Conservation (phyloP, 2,329 filamentous ascomycete species). For the Sarocladium brachiariae region DNA sequence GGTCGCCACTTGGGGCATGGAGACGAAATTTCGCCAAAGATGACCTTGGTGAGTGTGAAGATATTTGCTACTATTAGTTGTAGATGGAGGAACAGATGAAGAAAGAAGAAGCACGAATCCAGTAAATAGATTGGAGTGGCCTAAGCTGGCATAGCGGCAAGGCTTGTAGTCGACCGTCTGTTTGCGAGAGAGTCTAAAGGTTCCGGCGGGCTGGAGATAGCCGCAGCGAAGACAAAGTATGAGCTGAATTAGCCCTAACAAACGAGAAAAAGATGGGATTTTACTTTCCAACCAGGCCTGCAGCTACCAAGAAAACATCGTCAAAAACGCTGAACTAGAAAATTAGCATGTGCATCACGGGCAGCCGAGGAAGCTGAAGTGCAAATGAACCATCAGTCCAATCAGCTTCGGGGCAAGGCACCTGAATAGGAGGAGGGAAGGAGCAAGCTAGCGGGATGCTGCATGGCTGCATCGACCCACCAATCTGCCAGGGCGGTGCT, state of each 20-base stretch:
- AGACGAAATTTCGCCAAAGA: neutral
- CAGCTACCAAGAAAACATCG: too few relatives aligned
- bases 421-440: neutral
- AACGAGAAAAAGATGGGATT: too few relatives aligned
- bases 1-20: neutral
- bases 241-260: too few relatives aligned
- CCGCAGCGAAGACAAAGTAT: too few relatives aligned
- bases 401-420: neutral
- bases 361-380: slow-evolving; percentile 15
- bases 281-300: too few relatives aligned
- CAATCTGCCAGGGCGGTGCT: neutral
- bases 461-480: slow-evolving; percentile 4
- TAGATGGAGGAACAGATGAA: neutral
- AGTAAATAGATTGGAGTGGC: neutral
- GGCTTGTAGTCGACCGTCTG: too few relatives aligned
- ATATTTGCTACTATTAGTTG: too few relatives aligned
- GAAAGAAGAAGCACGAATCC: neutral
- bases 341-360: slow-evolving; percentile 14
- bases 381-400: neutral
- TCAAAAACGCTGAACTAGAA: too few relatives aligned
- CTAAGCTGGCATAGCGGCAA: neutral
- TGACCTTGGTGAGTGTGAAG: too few relatives aligned
- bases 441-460: neutral
- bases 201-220: too few relatives aligned
- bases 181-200: too few relatives aligned